Evolutionary conservation across 2,329 filamentous ascomycete genomes (phyloP).

Genomic region (Pseudophaeomoniella oleicola): DNA sequence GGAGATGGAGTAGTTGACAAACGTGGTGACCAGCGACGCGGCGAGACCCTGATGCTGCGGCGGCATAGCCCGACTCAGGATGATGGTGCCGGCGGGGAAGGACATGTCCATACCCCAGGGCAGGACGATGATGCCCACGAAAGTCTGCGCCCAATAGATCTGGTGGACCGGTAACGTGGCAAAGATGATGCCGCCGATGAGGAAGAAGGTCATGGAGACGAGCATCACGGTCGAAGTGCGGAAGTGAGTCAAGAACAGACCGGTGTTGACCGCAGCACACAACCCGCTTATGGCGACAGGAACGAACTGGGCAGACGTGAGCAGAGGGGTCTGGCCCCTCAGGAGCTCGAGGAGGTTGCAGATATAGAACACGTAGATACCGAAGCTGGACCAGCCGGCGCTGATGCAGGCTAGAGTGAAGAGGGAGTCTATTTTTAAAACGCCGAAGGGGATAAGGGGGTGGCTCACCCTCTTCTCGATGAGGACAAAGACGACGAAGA

Average conservation of each 20-base stretch:
- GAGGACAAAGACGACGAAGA: slow-evolving; percentile 31
- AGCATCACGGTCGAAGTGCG: slow-evolving; percentile 9
- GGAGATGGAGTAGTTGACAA: slow-evolving; percentile 28
- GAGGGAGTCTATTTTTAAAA: slow-evolving; percentile 26
- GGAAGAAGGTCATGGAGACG: slow-evolving; percentile 7
- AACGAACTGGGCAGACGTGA: slow-evolving; percentile 16
- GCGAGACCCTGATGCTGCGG: slow-evolving; percentile 36
- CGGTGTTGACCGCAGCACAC: slow-evolving; percentile 15
- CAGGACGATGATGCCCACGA: slow-evolving; percentile 22
- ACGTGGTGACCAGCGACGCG: slow-evolving; percentile 32
- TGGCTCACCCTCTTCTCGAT: slow-evolving; percentile 25
- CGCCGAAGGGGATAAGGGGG: slow-evolving; percentile 29
- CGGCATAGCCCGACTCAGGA: slow-evolving; percentile 36
- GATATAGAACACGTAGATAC: slow-evolving; percentile 26
- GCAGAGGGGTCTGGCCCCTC: slow-evolving; percentile 12
- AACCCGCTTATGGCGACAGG: slow-evolving; percentile 17
- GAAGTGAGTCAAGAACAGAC: slow-evolving; percentile 4
- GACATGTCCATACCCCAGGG: slow-evolving; percentile 33
- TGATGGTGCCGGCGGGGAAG: slow-evolving; percentile 37
- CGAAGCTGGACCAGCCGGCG: slow-evolving; percentile 24
- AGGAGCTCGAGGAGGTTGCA: slow-evolving; percentile 19
- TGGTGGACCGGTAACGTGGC: slow-evolving; percentile 32
- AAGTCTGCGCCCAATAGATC: slow-evolving; percentile 27
- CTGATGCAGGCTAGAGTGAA: slow-evolving; percentile 26
- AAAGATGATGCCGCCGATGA: slow-evolving; percentile 18